A percentile compares a stretch with the other conserved stretches of the same genome.
Evolutionary conservation across 129 eudicot species (phyloP).

Genomic region (Centaurea solstitialis): DNA sequence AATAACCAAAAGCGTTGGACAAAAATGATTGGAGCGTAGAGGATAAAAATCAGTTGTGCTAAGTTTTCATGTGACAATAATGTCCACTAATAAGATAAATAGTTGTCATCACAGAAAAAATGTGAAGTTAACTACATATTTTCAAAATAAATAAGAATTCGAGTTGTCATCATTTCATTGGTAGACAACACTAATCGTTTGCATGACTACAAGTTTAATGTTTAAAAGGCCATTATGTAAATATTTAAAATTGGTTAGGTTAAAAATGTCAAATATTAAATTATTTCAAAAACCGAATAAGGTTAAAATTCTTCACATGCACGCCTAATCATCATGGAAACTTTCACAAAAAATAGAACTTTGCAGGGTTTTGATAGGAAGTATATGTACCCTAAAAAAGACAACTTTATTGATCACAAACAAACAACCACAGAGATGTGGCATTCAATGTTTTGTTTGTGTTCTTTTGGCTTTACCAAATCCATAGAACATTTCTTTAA

Average conservation of each 20-base stretch:
- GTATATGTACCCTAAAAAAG: conserved; percentile 19
- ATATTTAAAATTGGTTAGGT: not conserved
- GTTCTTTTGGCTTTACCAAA: conserved; percentile 12
- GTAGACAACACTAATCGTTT: too few relatives aligned
- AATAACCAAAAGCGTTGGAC: not conserved
- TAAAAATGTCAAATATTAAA: not conserved
- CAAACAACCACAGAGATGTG: conserved; percentile 22
- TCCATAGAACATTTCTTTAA: conserved; percentile 7
- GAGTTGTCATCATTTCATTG: too few relatives aligned
- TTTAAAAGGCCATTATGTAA: not conserved
- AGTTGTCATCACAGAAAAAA: too few relatives aligned
- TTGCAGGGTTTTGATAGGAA: conserved; percentile 8
- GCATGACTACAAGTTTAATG: not conserved
- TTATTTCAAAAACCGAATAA: conserved; percentile 8
- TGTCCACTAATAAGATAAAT: too few relatives aligned
- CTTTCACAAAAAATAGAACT: not conserved
- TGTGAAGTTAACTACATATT: too few relatives aligned
- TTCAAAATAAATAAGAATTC: too few relatives aligned
- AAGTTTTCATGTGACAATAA: too few relatives aligned
- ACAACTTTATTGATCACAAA: conserved; percentile 29
- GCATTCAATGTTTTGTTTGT: conserved; percentile 29
- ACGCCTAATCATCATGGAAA: conserved; percentile 1
- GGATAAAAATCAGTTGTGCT: not conserved
- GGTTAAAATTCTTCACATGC: conserved; percentile 26
- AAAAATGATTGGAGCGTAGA: not conserved